Evolutionary conservation across 2,329 filamentous ascomycete genomes (phyloP), one percentile per base, ranked within the genome.

Genomic region (Sclerotinia subarctica): DNA sequence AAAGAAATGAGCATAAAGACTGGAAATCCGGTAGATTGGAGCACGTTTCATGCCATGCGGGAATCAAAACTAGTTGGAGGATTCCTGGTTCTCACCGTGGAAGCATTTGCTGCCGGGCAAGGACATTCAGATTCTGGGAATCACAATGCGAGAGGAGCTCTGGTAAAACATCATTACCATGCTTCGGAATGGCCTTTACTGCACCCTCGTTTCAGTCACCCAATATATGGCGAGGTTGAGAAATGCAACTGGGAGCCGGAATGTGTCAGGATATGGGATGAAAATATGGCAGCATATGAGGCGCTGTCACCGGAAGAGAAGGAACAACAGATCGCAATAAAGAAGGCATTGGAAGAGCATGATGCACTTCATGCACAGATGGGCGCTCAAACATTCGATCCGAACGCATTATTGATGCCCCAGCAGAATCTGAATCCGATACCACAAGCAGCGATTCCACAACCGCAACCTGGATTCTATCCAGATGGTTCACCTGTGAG

Each of bases 81-180:
- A 1, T 83, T 91, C 1, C 81, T 92, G 0, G 88, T 91, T 0
- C 82, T 91, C 19, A 88, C 88, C 2, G 88, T 91, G 5, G 88
- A 91, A 77, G 88, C 88, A 0, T 91, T 91, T 72, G 89, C 89
- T 19, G 89, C 89, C 0, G 89, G 89, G 17, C 89, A 91, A 76
- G 89, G 89, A 17, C 89, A 92, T 77, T 91, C 89, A 0, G 85
- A 91, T 75, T 90, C 88, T 0, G 89, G 89, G 19, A 91, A 88
- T 73, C 89, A 91, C 77, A 84, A 89, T 64, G 83, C 88, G 1
- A 82, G 87, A 63, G 83, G 83, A 26, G 89, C 90, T 1, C 80
- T 92, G 1, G 88, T 92, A 32, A 90, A 88, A 77, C 90, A 92
- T 75, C 88, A 91, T 77, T 92, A 91, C 74, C 90, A 92, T 76